Evolutionary conservation across 2,329 filamentous ascomycete genomes (phyloP), one percentile per base, ranked within the genome.

Genomic region (Fusarium coicis): DNA sequence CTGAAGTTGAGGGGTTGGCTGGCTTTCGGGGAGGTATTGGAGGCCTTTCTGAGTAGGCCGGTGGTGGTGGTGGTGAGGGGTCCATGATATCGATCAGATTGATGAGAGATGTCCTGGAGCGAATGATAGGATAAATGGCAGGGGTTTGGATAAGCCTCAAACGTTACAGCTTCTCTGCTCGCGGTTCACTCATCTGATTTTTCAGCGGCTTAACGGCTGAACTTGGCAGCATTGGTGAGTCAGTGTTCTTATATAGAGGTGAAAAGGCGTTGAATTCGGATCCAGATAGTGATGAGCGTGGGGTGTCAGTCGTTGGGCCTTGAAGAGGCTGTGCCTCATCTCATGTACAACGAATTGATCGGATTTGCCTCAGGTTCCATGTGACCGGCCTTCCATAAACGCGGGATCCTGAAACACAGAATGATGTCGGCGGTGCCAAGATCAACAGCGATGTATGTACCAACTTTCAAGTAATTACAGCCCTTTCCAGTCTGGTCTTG

Each of bases 1-100:
- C 49, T 60, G 61, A 61, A 37, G 59, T 50, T 42, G 70, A 65
- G 53, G 64, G 63, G 44, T 58, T 67, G 53, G 50, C 47, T 49
- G 56, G 55, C n/a, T 66, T 73, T 23, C 70, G 69, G 57, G 64
- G 72, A 64, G 70, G 70, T 46, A 56, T 59, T 47, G 60, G 66
- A 55, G 56, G 71, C 57, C 39, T 71, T 46, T 72, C 69, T n/a
- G 63, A 59, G 46, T 70, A 71, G 28, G 73, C 63, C 32, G 66
- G 70, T 37, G 74, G 72, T 46, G 72, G 63, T 34, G 72, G 63
- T 34, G 72, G 62, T 30, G 70, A 53, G 37, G 65, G 58, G 63
- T 49, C 54, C 60, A 68, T 72, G 39, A 55, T 46, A 26, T 40
- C 28, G 23, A 28, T 32, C 47, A 50, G 32, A 15, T 70, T 60